Base-by-base conservation (phyloP, 108 stramenopile species). In the Epithemia pelagica region DNA sequence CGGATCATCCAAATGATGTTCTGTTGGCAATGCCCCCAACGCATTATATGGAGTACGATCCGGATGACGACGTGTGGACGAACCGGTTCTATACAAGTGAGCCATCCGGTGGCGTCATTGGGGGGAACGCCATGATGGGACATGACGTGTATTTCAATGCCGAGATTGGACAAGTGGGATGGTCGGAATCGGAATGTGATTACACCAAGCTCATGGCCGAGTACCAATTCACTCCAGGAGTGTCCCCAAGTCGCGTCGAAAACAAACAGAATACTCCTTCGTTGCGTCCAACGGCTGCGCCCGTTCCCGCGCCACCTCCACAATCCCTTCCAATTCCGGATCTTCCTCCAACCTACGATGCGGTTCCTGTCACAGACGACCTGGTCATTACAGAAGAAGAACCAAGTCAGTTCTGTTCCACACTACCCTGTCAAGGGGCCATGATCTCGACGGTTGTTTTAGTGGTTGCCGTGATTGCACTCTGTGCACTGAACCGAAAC, bases 81-180 rank as follows among this genome's bases (percentile, higher is more conserved):
- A 70, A 80, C 19, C 75, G 95, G 19, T 79, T 98, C 32, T 97
- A 95, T 72, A 71, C 77, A 28, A 83, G 81, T 5, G 96, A 98
- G 55, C 73, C 69, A 7, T 68, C 77, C 37, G 96, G 96, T 7
- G 79, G 80, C 46, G 94, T 96, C 2, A 61, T 98, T 3, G 98
- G 98, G 30, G 96, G 96, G 57, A 98, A 98, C 73, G 78, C 92
- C 32, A 96, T 98, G 87, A 85, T 87, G 76, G 95, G 93, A 55
- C 95, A 98, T 70, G 89, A 97, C 78, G 85, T 96, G 20, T 74
- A 88, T 58, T 96, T 98, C 59, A 95, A 98, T 70, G 51, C 67
- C 20, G 90, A 86, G 10, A 80, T 82, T 58, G 62, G 70, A 18
- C 70, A 83, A 7, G 70, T 98, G 26, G 98, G 98, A 55, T 96